phyloP scores from a whole-genome alignment of 2,329 filamentous ascomycete species.

The Diaporthe vexans region DNA sequence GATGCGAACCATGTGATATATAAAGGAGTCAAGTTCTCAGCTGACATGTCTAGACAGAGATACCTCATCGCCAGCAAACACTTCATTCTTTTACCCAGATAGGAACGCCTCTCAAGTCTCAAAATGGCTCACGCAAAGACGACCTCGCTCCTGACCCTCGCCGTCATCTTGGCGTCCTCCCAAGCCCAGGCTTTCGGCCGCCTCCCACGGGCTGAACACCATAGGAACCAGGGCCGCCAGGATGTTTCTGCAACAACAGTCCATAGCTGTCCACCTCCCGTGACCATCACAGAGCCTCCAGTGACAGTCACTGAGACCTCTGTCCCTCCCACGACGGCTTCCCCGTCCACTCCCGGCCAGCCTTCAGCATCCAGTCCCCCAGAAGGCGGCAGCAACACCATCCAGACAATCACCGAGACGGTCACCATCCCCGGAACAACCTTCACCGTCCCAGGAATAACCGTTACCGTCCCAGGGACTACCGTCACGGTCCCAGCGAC shows the following conservation, averaged over 20 bases:
- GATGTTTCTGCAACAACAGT: neutral
- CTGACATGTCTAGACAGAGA: neutral
- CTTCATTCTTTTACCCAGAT: neutral
- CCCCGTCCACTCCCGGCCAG: slow-evolving; percentile 8
- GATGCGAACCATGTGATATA: neutral
- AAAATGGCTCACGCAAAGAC: slow-evolving; percentile 17
- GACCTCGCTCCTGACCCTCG: neutral
- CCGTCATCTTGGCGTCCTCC: slow-evolving; percentile 13
- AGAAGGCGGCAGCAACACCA: neutral
- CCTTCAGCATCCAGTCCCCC: neutral
- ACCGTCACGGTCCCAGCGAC: slow-evolving; percentile 6
- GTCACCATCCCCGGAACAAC: neutral
- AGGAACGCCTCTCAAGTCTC: neutral
- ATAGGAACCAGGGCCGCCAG: neutral
- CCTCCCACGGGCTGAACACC: slow-evolving; percentile 15
- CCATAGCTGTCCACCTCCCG: neutral
- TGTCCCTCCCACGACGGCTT: neutral
- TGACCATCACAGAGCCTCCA: slow-evolving; percentile 11
- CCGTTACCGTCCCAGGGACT: neutral
- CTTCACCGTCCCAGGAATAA: slow-evolving; percentile 8
- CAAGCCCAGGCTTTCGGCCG: slow-evolving; percentile 16
- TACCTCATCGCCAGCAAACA: neutral
- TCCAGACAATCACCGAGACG: slow-evolving; percentile 11
- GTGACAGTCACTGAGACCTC: slow-evolving; percentile 4
- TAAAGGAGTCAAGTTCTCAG: slow-evolving; percentile 21